Evolutionary conservation across 2,329 filamentous ascomycete species (phyloP).

Genomic region (Ceratocystis ficicola): DNA sequence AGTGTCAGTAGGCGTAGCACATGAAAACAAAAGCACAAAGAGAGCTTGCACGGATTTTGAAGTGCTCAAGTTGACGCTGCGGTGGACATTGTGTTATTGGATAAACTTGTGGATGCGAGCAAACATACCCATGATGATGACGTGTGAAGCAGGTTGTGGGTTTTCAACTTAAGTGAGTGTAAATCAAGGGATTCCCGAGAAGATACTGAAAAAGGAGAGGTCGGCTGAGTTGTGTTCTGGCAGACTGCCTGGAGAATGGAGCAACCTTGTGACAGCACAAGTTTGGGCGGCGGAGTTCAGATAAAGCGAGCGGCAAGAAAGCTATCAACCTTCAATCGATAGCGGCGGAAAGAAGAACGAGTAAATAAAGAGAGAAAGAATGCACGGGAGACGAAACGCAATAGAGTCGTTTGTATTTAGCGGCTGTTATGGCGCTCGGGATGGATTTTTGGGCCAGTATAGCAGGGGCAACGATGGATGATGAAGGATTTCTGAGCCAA

Average conservation of each 20-base stretch:
- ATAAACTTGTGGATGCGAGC: neutral
- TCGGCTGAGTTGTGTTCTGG: neutral
- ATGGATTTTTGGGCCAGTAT: neutral
- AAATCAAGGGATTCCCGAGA: neutral
- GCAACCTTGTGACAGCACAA: neutral
- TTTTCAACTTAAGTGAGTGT: neutral
- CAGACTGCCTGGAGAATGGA: neutral
- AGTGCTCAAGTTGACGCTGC: neutral
- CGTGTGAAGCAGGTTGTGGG: neutral
- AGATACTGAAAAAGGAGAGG: neutral
- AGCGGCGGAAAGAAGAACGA: neutral
- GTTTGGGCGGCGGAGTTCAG: neutral
- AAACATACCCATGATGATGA: conserved; percentile 17
- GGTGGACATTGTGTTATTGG: neutral
- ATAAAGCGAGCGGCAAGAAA: neutral
- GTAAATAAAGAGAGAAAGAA: conserved; percentile 3
- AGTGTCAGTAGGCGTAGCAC: neutral
- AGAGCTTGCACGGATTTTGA: neutral
- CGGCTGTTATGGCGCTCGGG: conserved; percentile 1
- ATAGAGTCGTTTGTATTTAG: neutral
- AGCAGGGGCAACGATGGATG: neutral
- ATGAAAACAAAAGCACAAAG: neutral
- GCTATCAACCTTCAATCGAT: neutral
- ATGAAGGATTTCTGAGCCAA: neutral
- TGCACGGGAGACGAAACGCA: neutral